Evolutionary conservation across 805 yeast species (phyloP).

Genomic region (Nakazawaea sp.): DNA sequence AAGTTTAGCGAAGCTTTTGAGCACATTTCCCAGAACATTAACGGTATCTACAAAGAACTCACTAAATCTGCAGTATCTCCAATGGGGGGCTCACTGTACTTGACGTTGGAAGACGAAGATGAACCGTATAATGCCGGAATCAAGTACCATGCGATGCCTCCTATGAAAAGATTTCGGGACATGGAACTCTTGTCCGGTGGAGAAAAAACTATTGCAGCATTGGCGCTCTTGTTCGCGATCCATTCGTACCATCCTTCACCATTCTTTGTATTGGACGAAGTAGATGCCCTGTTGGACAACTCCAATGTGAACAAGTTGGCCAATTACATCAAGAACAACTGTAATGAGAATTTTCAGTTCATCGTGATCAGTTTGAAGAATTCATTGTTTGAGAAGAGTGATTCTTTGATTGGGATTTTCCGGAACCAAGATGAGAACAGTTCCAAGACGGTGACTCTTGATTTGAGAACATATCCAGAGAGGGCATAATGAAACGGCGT

Average conservation of each 20-base stretch:
- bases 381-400: constrained; percentile 80
- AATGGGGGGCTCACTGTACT: constrained; percentile 88
- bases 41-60: constrained; percentile 75
- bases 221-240: constrained; percentile 85
- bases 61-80: constrained; percentile 68
- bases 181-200: constrained; percentile 95
- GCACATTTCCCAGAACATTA: constrained; percentile 70
- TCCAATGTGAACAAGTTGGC: constrained; percentile 84
- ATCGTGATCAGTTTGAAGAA: constrained; percentile 90
- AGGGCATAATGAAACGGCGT: constrained; percentile 1
- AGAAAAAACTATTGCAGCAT: constrained; percentile 93
- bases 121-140: constrained; percentile 84
- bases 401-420: constrained; percentile 88
- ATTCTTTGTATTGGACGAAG: constrained; percentile 91
- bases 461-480: constrained; percentile 55
- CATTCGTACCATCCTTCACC: constrained; percentile 93
- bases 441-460: constrained; percentile 68
- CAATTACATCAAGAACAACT: constrained; percentile 69
- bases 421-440: constrained; percentile 70
- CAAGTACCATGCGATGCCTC: constrained; percentile 93
- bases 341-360: constrained; percentile 78
- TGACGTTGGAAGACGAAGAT: constrained; percentile 81
- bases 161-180: constrained; percentile 86
- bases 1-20: constrained; percentile 66
- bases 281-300: constrained; percentile 96